Evolutionary conservation across 352 stramenopile species (phyloP), one percentile per base, ranked within the genome.

Genomic region (Phytopythium sindhum): DNA sequence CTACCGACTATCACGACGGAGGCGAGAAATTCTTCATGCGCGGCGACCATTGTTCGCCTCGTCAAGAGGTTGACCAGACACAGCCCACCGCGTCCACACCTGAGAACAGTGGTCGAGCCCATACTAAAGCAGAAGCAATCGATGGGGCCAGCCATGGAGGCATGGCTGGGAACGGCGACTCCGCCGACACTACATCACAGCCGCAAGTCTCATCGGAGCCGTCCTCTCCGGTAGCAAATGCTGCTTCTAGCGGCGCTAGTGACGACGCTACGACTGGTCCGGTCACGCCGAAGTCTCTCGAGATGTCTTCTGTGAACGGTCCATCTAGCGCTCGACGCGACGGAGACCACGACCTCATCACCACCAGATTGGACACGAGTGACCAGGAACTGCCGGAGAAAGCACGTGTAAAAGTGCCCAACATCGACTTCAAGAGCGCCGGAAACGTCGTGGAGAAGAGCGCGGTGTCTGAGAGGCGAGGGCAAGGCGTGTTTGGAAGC

Each of bases 371-470:
- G 31, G 53, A 47, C 11, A 11, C 33, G 11, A 59, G 33, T 14
- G 53, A 59, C 11, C n/a, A 41, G 14, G 47, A 59, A 17, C 1
- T 12, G 11, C 7, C 9, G 33, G 19, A 26, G 53, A 47, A 59
- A 31, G 17, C n/a, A 2, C 31, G 37, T 15, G 53, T 31, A 10
- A 21, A 29, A 1, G 55, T 61, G 33, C 55, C 55, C 4, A 37
- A 8, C 24, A 61, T 61, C 9, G 55, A 51, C 26, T 39, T 61
- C 14, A 59, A 59, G 24, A 11, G 31, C 53, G 8, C 39, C 0
- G 39, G 14, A 26, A 28, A 28, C 39, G 26, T 14, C 5, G 35
- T 61, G 26, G 55, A 61, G 55, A 61, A 61, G 37, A 61, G 35
- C 24, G 24, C 35, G 14, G 10, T 61, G 24, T 61, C 55, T 26